Conservation (phyloP, 805 yeast genomes). For the Metschnikowia matae region DNA sequence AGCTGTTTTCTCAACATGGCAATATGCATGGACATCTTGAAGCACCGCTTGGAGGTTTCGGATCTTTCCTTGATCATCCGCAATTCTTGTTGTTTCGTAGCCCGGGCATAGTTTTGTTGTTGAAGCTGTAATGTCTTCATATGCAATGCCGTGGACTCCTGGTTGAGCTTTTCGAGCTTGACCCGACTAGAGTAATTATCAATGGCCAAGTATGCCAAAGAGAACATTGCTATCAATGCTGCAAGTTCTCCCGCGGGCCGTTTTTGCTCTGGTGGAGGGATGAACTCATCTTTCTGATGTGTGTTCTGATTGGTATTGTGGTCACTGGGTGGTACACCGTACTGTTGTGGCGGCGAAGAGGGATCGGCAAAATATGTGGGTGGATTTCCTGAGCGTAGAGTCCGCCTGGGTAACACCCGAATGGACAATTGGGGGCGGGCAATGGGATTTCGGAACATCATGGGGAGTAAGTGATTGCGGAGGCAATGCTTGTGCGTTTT, state of each 20-base stretch:
- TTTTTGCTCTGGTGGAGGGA: background rate
- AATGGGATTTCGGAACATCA: background rate
- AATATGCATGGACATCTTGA: constrained; percentile 62
- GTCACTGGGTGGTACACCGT: background rate
- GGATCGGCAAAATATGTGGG: constrained; percentile 15
- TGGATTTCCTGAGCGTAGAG: background rate
- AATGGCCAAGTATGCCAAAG: constrained; percentile 46
- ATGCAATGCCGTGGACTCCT: constrained; percentile 36
- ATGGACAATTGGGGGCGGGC: background rate
- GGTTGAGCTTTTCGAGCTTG: constrained; percentile 31
- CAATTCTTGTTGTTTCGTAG: constrained; percentile 49
- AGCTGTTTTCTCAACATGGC: constrained; percentile 63
- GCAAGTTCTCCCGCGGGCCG: constrained; percentile 31
- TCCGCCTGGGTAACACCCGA: background rate
- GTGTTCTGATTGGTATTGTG: background rate
- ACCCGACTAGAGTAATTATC: constrained; percentile 46
- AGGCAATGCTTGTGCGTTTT: background rate
- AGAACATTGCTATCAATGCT: constrained; percentile 38
- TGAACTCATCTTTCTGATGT: background rate
- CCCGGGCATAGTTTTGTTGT: constrained; percentile 47
- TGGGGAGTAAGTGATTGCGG: background rate
- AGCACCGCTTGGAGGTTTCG: constrained; percentile 44
- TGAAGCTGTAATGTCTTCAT: constrained; percentile 36
- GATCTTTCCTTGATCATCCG: constrained; percentile 51
- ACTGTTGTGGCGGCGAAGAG: constrained; percentile 10